A percentile compares a stretch with the other conserved stretches of the same genome.
These are phyloP conservation scores for Kwoniella mangroviensis DNA, from an alignment of 768 basidiomycete species.

Conservation along the genomic window DNA sequence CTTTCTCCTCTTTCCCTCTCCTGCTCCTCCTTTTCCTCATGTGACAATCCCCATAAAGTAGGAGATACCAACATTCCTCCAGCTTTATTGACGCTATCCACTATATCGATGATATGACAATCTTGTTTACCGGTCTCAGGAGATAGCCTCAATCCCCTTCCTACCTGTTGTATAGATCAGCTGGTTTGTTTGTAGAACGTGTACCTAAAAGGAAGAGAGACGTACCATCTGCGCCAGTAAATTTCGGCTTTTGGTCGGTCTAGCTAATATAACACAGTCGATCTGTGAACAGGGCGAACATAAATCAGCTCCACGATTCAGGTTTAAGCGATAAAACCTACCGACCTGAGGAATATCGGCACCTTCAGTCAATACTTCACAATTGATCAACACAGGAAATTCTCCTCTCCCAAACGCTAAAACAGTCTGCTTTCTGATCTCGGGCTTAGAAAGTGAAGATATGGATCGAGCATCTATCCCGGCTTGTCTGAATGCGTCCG, in stretches of 20 bases:
- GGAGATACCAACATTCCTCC: conserved; percentile 76
- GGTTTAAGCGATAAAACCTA: not conserved
- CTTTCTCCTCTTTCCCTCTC: not conserved
- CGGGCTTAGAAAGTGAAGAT: conserved; percentile 69
- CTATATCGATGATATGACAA: conserved; percentile 89
- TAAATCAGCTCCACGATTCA: no score
- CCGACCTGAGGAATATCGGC: conserved; percentile 81
- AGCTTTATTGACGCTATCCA: conserved; percentile 73
- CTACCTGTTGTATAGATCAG: conserved; percentile 65
- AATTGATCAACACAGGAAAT: conserved; percentile 88
- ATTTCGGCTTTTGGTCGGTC: conserved; percentile 87
- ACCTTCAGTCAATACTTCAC: conserved; percentile 92
- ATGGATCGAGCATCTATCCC: conserved; percentile 87
- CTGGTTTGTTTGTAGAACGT: not conserved
- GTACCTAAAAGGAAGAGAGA: conserved; percentile 1
- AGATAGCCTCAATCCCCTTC: conserved; percentile 86
- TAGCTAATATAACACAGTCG: conserved; percentile 84
- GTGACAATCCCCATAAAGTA: conserved; percentile 76
- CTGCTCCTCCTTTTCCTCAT: conserved; percentile 69
- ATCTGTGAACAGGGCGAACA: conserved; percentile 59
- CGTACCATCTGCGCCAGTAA: conserved; percentile 89
- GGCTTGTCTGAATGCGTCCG: conserved; percentile 70
- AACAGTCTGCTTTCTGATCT: conserved; percentile 70
- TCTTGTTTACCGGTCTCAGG: conserved; percentile 77
- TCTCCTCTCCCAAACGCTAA: conserved; percentile 70